Percentiles rank a stretch among this genome's conserved stretches.
Conservation (phyloP, 306 rosid genomes). For the Begonia peltatifolia region DNA sequence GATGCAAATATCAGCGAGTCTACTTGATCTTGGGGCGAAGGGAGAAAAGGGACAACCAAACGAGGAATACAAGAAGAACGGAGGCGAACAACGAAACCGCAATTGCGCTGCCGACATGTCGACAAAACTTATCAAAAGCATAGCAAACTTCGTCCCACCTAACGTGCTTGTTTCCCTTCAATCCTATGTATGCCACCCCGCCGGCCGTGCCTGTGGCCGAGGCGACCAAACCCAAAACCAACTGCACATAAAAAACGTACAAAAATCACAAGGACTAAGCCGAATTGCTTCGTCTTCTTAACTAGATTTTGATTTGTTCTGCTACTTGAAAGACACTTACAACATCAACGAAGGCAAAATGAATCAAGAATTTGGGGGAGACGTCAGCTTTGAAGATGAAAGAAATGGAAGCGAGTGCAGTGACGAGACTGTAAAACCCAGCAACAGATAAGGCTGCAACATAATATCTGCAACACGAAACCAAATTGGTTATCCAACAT, state of each 20-base stretch:
- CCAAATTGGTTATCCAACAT: no score
- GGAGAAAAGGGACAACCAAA: constrained; percentile 47
- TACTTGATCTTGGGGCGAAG: constrained; percentile 15
- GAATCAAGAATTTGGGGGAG: constrained; percentile 34
- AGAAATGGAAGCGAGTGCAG: constrained; percentile 42
- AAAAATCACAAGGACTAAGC: no score
- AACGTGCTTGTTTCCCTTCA: constrained; percentile 54
- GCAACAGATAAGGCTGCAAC: constrained; percentile 58
- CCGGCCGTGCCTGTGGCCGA: constrained; percentile 80
- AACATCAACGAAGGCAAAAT: constrained; percentile 42
- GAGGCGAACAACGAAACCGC: constrained; percentile 46
- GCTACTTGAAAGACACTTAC: constrained; percentile 15
- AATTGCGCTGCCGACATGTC: constrained; percentile 36
- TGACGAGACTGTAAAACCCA: constrained; percentile 57
- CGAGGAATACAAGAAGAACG: constrained; percentile 34
- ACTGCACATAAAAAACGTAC: constrained; percentile 20
- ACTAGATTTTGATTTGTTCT: no score
- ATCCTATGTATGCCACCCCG: constrained; percentile 49
- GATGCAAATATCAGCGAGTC: no score
- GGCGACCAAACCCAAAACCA: constrained; percentile 55
- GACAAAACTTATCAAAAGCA: constrained; percentile 48
- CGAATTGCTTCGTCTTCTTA: no score
- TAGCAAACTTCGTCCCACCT: constrained; percentile 48
- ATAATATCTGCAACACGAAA: constrained; percentile 42
- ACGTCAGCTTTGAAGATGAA: constrained; percentile 27